Base-by-base conservation (phyloP, 176 grass and related monocot species). In the Eragrostis curvula region DNA sequence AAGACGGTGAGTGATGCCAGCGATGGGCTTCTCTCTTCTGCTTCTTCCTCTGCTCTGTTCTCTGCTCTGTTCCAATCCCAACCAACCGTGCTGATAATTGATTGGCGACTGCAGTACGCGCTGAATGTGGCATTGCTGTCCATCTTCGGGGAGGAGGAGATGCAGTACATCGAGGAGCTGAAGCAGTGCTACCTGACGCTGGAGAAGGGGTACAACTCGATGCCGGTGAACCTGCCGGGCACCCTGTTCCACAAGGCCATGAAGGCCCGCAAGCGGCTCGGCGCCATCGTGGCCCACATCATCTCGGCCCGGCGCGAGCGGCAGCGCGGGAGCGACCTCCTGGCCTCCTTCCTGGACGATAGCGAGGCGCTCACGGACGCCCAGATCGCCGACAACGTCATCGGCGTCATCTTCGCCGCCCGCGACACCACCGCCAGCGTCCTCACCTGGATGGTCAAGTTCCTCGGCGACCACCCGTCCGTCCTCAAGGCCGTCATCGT, bases 371-470 rank as follows among this genome's bases (percentile, higher is more conserved):
- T 99, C 66, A 91, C 93, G 50, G 97, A 99, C 79, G 89, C 79
- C 62, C 97, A 99, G 87, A 92, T 99, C 43, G 85, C 91, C 17
- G 97, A 99, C 87, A 99, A 99, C 86, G 78, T 95, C 73, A 92
- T 99, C 68, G 97, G 97, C 15, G 83, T 99, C 80, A 89, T 99
- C 75, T 99, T 99, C 42, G 97, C 97, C 10, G 97, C 97, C 32
- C 86, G 97, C 20, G 97, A 99, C 85, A 99, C 97, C 71, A 99
- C 97, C 23, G 97, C 93, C 55, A 96, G 93, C 50, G 97, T 99
- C 55, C 91, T 99, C 82, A 99, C 97, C 48, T 99, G 97, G 97
- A 92, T 99, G 82, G 89, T 99, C 76, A 99, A 99, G 87, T 96
- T 90, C 83, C 89, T 99, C 59, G 97, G 91, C 39, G 97, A 99